These are phyloP conservation scores for Paecilomyces sp. DNA, from an alignment of 2,329 filamentous ascomycete genomes.

Conservation along the genomic window DNA sequence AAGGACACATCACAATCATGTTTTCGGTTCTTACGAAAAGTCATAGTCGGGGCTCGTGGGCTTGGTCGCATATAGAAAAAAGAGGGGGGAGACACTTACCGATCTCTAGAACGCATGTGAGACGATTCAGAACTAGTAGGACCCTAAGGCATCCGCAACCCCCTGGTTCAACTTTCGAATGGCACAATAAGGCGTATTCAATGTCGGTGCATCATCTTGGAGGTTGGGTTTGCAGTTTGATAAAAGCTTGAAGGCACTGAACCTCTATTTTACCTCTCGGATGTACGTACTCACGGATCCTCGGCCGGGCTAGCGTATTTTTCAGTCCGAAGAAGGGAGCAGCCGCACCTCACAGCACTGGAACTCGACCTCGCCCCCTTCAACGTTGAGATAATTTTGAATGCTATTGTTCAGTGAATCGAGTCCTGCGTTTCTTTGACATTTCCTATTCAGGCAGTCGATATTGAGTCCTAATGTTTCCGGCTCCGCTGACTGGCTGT, in stretches of 20 bases:
- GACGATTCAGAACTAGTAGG: neutral
- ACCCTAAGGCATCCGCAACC: neutral
- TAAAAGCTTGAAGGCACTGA: neutral
- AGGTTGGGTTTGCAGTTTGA: neutral
- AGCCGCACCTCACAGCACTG: conserved; percentile 3
- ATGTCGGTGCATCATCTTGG: neutral
- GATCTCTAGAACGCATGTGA: neutral
- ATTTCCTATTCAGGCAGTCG: neutral
- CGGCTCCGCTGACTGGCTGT: neutral
- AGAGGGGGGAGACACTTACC: neutral
- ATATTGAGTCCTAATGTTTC: neutral
- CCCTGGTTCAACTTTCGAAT: neutral
- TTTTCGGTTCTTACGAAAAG: neutral
- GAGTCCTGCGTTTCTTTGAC: neutral
- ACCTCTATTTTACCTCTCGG: conserved; percentile 14
- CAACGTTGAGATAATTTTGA: neutral
- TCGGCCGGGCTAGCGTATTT: conserved; percentile 21
- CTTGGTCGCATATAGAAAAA: neutral
- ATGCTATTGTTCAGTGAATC: neutral
- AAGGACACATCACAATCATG: neutral
- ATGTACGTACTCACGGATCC: conserved; percentile 2
- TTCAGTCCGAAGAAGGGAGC: conserved; percentile 21
- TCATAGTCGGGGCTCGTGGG: neutral
- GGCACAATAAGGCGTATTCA: neutral
- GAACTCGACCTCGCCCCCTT: neutral